Evolutionary conservation across 2,329 filamentous ascomycete genomes (phyloP).

Genomic region (Fusarium clavum): DNA sequence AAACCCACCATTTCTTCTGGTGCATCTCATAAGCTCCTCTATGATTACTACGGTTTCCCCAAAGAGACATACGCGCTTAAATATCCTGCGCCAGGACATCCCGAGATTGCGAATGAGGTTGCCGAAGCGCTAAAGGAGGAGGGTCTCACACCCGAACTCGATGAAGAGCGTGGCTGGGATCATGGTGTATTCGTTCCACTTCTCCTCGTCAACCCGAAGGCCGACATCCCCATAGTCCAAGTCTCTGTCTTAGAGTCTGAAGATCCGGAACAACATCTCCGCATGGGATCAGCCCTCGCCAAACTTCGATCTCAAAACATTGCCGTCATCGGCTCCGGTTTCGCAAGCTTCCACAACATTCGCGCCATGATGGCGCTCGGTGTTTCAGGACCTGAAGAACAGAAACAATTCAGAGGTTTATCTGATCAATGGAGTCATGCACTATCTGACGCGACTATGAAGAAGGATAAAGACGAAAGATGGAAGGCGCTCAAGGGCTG

Average conservation of each 20-base stretch:
- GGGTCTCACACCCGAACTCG: conserved; percentile 58
- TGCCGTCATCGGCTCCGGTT: conserved; percentile 70
- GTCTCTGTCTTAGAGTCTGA: conserved; percentile 66
- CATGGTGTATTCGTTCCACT: conserved; percentile 71
- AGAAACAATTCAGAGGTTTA: conserved; percentile 42
- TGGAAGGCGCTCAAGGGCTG: conserved; percentile 58
- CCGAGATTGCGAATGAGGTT: conserved; percentile 63
- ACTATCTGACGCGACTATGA: conserved; percentile 56
- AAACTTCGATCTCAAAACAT: conserved; percentile 63
- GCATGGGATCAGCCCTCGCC: conserved; percentile 64
- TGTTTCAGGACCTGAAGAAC: conserved; percentile 34
- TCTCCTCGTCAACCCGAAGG: conserved; percentile 64
- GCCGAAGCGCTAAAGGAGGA: conserved; percentile 57
- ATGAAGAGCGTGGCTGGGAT: conserved; percentile 63
- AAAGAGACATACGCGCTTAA: conserved; percentile 65
- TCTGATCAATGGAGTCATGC: conserved; percentile 59
- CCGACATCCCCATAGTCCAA: conserved; percentile 67
- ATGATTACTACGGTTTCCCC: conserved; percentile 71
- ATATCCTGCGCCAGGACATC: conserved; percentile 67
- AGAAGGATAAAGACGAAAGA: conserved; percentile 51
- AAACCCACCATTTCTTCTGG: conserved; percentile 64
- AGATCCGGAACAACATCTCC: conserved; percentile 60
- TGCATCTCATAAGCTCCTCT: conserved; percentile 60
- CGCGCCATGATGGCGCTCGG: conserved; percentile 57
- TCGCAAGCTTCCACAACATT: conserved; percentile 69